Base-by-base conservation (phyloP, 2,329 filamentous ascomycete species). In the Fonsecaea multimorphosa region DNA sequence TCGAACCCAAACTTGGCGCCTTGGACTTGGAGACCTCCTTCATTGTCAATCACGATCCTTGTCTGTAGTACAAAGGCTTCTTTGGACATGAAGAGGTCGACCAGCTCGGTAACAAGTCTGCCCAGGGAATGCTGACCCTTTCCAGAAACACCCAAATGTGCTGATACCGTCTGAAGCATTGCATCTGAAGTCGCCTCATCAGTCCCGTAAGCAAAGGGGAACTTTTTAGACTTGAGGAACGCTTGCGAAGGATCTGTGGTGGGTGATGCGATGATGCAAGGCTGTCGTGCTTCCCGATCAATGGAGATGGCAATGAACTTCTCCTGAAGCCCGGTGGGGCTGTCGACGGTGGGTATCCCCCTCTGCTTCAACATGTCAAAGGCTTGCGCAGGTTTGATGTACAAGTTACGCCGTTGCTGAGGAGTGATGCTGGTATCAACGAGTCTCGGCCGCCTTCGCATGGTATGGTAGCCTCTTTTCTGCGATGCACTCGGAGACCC, bases 1-100 rank as follows among this genome's bases (percentile, higher is more conserved):
- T 91, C 89, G 78, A 91, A 90, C 65, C 85, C 85, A 71, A 91
- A 85, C 55, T 82, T 80, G 0, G 88, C 84, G 44, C 78, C 79
- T 34, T 82, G 81, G 16, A 88, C 77, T 59, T 84, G 79, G 0
- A 90, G 71, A 1, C 74, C 73, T 19, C 81, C 79, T 14, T 70
- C 67, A 11, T 78, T 74, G 12, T 73, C 61, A 22, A 84, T 72
- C 1, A 81, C 79, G 66, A 86, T 75, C 31, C 77, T 78, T 16
- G 84, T 82, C 66, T 86, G 83, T 1, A 90, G 77, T 3, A 86
- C 81, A 71, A 89, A 86, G 1, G 87, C 89, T 78, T 91, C 89
- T 67, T 89, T 89, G 53, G 83, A 80, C 52, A 78, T 83, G 78
- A 88, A 91, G 1, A 91, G 82, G 31, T 78, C 77, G 70, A 85